Conservation (phyloP, 768 basidiomycete species). For the Amanita pallidorosea region DNA sequence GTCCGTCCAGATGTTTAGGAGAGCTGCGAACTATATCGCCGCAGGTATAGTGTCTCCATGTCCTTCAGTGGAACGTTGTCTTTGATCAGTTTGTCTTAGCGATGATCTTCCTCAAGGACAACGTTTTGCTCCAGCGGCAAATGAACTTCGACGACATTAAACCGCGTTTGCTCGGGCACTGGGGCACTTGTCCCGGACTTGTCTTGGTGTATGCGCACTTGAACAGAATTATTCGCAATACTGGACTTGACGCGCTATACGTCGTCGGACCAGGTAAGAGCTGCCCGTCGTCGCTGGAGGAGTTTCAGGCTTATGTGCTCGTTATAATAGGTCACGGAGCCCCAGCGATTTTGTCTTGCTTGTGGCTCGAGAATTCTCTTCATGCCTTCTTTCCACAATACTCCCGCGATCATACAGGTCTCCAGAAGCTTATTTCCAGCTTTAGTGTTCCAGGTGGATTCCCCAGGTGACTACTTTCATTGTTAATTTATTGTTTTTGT, state of each 20-base stretch:
- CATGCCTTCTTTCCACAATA: slow-evolving; percentile 46
- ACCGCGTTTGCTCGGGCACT: slow-evolving; percentile 70
- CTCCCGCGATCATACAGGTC: slow-evolving; percentile 43
- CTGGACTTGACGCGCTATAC: slow-evolving; percentile 53
- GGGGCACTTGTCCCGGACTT: slow-evolving; percentile 79
- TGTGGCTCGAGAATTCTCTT: slow-evolving; percentile 79
- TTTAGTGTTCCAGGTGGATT: slow-evolving; percentile 83
- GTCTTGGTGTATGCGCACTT: slow-evolving; percentile 63
- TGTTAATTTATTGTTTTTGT: neutral
- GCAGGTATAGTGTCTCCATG: slow-evolving; percentile 30
- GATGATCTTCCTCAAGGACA: slow-evolving; percentile 77
- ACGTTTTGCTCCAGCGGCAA: slow-evolving; percentile 53
- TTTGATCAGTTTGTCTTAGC: slow-evolving; percentile 25
- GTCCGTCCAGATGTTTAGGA: slow-evolving; percentile 40
- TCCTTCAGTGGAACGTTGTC: neutral
- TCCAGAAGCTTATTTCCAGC: slow-evolving; percentile 55
- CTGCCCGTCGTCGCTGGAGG: neutral
- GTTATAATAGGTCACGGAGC: slow-evolving; percentile 64
- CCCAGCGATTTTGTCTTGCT: slow-evolving; percentile 74
- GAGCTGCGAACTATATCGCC: slow-evolving; percentile 61
- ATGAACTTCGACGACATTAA: slow-evolving; percentile 67
- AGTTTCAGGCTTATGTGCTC: neutral
- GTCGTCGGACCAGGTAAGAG: slow-evolving; percentile 66
- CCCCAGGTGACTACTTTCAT: slow-evolving; percentile 39
- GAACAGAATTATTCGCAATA: slow-evolving; percentile 51